Percentiles rank a stretch among this genome's conserved stretches.
These are phyloP conservation scores for Arthrobotrys sinensis DNA, from an alignment of 2,329 filamentous ascomycete genomes.

Conservation along the genomic window DNA sequence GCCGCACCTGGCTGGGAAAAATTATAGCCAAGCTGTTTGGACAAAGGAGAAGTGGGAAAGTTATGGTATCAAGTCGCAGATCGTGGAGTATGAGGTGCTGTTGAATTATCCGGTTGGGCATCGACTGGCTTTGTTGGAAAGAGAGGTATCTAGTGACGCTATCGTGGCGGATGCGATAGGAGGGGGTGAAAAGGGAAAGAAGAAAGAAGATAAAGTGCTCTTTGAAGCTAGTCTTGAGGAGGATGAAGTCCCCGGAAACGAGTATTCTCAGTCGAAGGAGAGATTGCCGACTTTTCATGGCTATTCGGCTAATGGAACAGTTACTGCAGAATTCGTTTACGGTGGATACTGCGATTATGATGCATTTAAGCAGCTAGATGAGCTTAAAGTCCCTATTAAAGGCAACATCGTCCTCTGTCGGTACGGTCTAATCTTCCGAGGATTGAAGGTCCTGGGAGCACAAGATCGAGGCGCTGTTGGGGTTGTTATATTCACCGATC, in stretches of 20 bases:
- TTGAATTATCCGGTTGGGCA: slow-evolving; percentile 83
- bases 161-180: slow-evolving; percentile 64
- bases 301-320: slow-evolving; percentile 88
- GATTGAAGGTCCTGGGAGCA: slow-evolving; percentile 89
- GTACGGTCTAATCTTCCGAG: slow-evolving; percentile 75
- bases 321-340: slow-evolving; percentile 88
- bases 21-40: slow-evolving; percentile 83
- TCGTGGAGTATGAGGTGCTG: slow-evolving; percentile 82
- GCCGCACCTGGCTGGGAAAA: slow-evolving; percentile 82
- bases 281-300: slow-evolving; percentile 81
- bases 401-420: slow-evolving; percentile 78
- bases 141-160: slow-evolving; percentile 68
- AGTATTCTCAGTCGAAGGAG: slow-evolving; percentile 71
- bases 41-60: slow-evolving; percentile 81
- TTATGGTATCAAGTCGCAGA: slow-evolving; percentile 76
- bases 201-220: slow-evolving; percentile 76
- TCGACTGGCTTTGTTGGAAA: slow-evolving; percentile 77
- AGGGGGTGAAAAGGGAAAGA: slow-evolving; percentile 75
- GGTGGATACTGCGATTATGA: slow-evolving; percentile 90
- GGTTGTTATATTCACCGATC: slow-evolving; percentile 93
- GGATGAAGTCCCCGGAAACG: slow-evolving; percentile 67
- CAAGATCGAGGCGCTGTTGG: slow-evolving; percentile 89
- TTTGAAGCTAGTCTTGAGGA: slow-evolving; percentile 84
- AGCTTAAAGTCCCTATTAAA: slow-evolving; percentile 80
- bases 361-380: slow-evolving; percentile 82